Conservation (phyloP, 73 alveolate genomes). For the Paramecium bursaria region DNA sequence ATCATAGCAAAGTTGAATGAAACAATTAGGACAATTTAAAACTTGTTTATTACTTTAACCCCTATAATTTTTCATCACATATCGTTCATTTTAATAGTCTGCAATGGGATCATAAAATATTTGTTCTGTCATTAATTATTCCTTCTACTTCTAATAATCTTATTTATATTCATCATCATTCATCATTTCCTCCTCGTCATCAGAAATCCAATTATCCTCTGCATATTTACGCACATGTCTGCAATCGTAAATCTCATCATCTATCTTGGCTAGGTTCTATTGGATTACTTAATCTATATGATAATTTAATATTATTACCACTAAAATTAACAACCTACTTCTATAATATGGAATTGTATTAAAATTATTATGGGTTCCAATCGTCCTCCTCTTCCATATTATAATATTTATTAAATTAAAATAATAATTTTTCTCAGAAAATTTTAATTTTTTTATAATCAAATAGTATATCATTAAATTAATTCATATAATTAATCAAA, state of each 20-base stretch:
- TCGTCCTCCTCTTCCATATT: constrained; percentile 22
- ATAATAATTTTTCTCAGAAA: no score
- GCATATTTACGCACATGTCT: constrained; percentile 26
- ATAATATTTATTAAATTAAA: no score
- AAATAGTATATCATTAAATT: no score
- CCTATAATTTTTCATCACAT: constrained; percentile 28
- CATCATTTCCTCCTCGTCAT: constrained; percentile 46
- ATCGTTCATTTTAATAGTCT: constrained; percentile 50
- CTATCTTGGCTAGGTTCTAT: not conserved
- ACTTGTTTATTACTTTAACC: not conserved
- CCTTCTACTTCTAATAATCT: constrained; percentile 8
- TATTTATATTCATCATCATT: constrained; percentile 20
- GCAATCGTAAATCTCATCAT: not conserved
- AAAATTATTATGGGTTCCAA: constrained; percentile 40
- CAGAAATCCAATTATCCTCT: constrained; percentile 41
- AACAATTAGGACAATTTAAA: constrained; percentile 27
- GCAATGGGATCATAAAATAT: constrained; percentile 66
- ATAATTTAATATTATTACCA: not conserved
- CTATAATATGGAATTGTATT: not conserved
- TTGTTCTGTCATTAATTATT: constrained; percentile 50
- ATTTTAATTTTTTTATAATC: no score
- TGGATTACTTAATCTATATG: not conserved
- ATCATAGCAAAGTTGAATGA: not conserved
- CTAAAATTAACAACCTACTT: constrained; percentile 1
- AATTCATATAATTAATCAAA: no score